These are phyloP conservation scores for Tolypocladium ophioglossoides DNA, from an alignment of 2,329 filamentous ascomycete species.

Conservation along the genomic window DNA sequence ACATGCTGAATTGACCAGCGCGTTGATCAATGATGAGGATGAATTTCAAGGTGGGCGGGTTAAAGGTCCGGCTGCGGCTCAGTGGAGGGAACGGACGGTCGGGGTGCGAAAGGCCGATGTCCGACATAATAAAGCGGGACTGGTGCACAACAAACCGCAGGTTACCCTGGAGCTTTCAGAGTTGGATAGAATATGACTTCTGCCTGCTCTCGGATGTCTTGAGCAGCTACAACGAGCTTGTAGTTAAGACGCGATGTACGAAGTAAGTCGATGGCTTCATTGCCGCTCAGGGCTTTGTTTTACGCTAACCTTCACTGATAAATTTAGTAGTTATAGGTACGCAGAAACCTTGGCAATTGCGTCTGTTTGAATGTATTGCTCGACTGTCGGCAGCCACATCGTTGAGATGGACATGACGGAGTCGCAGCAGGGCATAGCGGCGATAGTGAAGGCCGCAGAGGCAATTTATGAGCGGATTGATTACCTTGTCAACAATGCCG, in stretches of 20 bases:
- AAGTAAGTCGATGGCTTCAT: no score
- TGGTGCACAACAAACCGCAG: not conserved
- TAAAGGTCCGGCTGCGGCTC: not conserved
- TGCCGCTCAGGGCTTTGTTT: no score
- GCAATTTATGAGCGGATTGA: conserved; percentile 27
- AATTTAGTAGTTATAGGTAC: no score
- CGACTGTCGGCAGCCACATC: conserved; percentile 11
- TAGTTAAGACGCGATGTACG: no score
- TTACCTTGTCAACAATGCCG: conserved; percentile 41
- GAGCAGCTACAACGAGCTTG: no score
- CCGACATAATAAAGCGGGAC: no score
- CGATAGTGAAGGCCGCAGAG: conserved; percentile 13
- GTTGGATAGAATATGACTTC: no score
- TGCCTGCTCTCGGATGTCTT: no score
- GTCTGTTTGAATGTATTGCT: no score
- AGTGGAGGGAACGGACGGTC: not conserved
- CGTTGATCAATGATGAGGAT: not conserved
- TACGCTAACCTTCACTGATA: no score
- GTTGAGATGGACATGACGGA: conserved; percentile 18
- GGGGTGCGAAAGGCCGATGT: not conserved
- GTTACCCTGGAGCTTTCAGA: no score
- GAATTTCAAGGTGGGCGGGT: not conserved
- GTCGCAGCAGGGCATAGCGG: conserved; percentile 11
- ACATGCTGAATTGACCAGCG: conserved; percentile 28
- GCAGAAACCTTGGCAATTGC: no score